These are phyloP conservation scores for Sanguinoderma infundibulare DNA, from an alignment of 1,284 basidiomycete genomes.

Conservation along the genomic window DNA sequence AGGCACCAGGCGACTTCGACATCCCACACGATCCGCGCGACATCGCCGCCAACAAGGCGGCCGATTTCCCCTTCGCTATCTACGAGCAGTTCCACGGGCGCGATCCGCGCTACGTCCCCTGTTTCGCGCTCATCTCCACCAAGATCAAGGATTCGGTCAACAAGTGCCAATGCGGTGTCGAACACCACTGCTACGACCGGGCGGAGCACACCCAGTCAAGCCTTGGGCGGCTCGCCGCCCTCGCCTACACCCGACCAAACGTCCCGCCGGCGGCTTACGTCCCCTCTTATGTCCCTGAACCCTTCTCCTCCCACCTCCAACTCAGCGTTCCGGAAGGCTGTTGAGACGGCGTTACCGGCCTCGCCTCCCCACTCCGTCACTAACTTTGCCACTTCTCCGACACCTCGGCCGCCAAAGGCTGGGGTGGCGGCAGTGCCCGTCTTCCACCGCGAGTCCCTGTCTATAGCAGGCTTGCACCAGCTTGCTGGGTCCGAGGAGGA, in stretches of 20 bases:
- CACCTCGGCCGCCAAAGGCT: constrained; percentile 35
- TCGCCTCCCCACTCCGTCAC: constrained; percentile 41
- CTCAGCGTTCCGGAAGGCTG: constrained; percentile 48
- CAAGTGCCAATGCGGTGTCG: constrained; percentile 37
- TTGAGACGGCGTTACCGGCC: constrained; percentile 50
- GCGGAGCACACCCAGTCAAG: constrained; percentile 33
- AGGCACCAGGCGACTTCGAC: constrained; percentile 78
- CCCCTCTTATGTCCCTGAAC: constrained; percentile 47
- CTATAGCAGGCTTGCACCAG: constrained; percentile 32
- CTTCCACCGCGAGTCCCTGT: constrained; percentile 42
- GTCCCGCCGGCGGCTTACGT: constrained; percentile 54
- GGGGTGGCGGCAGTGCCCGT: constrained; percentile 25
- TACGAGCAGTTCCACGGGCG: constrained; percentile 37
- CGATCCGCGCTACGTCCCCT: constrained; percentile 42
- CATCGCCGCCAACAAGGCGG: constrained; percentile 48
- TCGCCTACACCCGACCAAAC: constrained; percentile 48
- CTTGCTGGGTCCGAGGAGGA: constrained; percentile 51
- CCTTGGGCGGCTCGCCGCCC: constrained; percentile 47
- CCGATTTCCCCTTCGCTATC: constrained; percentile 47
- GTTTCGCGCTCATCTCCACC: constrained; percentile 47
- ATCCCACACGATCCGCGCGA: constrained; percentile 51
- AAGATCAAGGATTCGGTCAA: constrained; percentile 50
- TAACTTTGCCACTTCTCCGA: constrained; percentile 40
- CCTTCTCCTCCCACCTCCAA: constrained; percentile 41
- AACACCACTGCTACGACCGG: constrained; percentile 35